These are phyloP conservation scores for Zygoascus ofunaensis DNA, from an alignment of 805 yeast genomes.

Conservation along the genomic window DNA sequence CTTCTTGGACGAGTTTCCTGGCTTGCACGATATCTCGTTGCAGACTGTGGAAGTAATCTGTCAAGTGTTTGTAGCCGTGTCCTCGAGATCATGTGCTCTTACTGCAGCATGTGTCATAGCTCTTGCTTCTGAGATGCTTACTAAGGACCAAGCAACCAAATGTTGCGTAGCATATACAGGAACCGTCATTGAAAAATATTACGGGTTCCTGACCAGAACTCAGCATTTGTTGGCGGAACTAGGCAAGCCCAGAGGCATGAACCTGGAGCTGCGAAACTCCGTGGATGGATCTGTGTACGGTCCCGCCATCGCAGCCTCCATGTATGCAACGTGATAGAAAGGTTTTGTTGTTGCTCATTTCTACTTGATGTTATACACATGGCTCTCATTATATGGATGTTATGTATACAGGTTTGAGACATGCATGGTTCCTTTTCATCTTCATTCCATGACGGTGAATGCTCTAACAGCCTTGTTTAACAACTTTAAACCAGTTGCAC, in stretches of 20 bases:
- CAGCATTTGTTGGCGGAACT: constrained; percentile 21
- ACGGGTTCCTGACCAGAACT: constrained; percentile 22
- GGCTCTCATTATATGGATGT: background rate
- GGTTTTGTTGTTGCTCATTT: no score
- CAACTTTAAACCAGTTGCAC: no score
- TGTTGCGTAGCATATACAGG: constrained; percentile 26
- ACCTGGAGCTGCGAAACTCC: constrained; percentile 11
- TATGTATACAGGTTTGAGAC: no score
- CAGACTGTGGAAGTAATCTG: constrained; percentile 19
- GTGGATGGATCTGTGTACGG: constrained; percentile 21
- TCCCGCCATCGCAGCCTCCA: constrained; percentile 22
- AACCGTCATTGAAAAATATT: constrained; percentile 26
- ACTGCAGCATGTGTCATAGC: constrained; percentile 25
- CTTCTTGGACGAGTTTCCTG: constrained; percentile 11
- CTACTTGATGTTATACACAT: background rate
- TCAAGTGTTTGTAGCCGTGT: constrained; percentile 22
- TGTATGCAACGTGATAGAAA: constrained; percentile 6
- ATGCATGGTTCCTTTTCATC: no score
- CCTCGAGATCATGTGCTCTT: constrained; percentile 27
- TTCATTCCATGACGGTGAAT: no score
- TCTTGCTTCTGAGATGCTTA: constrained; percentile 16
- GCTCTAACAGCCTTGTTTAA: no score
- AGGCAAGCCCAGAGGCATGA: constrained; percentile 11
- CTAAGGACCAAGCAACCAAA: constrained; percentile 10
- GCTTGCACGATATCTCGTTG: constrained; percentile 8